These are phyloP conservation scores for Chenopodium album DNA, from an alignment of 148 eudicot genomes.

Conservation along the genomic window DNA sequence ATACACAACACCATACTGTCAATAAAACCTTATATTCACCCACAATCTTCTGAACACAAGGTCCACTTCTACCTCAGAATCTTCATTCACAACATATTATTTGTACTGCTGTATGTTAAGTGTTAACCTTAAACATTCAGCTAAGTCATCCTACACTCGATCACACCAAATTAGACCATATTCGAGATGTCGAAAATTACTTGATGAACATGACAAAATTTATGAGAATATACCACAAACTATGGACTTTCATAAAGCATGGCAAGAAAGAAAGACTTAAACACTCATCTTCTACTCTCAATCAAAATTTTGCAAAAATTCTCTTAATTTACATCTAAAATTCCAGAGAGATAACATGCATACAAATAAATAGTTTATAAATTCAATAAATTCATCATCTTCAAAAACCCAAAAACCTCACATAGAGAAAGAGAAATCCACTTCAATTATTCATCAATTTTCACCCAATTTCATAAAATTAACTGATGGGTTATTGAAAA, in stretches of 20 bases:
- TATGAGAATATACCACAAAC: neutral
- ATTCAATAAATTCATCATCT: neutral
- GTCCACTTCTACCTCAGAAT: neutral
- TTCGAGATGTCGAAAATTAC: neutral
- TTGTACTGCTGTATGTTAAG: neutral
- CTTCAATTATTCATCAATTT: neutral
- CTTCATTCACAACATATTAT: neutral
- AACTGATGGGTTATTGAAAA: too few relatives aligned
- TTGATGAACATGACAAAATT: neutral
- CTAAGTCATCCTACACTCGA: neutral
- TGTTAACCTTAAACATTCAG: neutral
- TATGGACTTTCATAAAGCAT: too few relatives aligned
- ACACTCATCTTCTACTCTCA: neutral
- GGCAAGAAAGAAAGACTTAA: neutral
- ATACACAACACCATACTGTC: neutral
- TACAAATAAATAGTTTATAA: neutral
- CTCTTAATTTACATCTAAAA: neutral
- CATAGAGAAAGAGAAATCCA: neutral
- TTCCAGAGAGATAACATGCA: neutral
- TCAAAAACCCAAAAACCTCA: neutral
- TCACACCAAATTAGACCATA: neutral
- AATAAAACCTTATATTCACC: neutral
- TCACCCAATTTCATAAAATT: neutral
- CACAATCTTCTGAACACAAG: neutral
- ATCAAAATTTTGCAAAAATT: neutral